Base-by-base conservation (phyloP, 805 yeast genomes). In the Zygoascus flipseniorum region DNA sequence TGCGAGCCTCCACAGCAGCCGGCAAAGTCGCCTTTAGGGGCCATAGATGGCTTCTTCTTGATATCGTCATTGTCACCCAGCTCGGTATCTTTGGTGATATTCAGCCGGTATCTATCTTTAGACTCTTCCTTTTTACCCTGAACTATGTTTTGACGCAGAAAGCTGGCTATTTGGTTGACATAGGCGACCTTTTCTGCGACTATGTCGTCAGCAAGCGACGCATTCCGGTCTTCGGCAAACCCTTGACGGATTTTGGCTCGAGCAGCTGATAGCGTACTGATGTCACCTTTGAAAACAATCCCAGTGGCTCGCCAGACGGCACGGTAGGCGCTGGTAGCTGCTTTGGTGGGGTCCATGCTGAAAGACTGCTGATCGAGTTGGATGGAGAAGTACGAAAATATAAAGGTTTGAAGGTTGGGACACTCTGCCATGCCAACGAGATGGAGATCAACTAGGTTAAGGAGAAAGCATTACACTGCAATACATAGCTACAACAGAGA, bases 41-140 rank as follows among this genome's bases (percentile, higher is more conserved):
- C 19, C 39, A 46, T 9, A 3, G 49, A 8, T 8, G 49, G 8
- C 5, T 14, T 28, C 57, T 72, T 77, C 66, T 84, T 86, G 60
- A 87, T 77, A 47, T 81, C 76, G 37, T 89, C 95, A 66, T 92
- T 92, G 65, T 89, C 96, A 18, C 97, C 98, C 51, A 92, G 72
- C 69, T 92, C 98, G 0, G 95, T 86, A 48, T 85, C 80, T 48
- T 79, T 70, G 65, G 89, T 97, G 60, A 92, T 82, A 59, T 84
- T 84, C 62, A 92, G 37, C 11, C 26, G 37, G n/a, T 49, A 49
- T 5, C 31, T 19, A 42, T 35, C 28, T 19, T 37, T 20, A 18
- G 13, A 58, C 47, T 56, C 60, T 14, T 63, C 59, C 42, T 60
- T 58, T 11, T 54, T 73, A 8, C 95, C 98, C 70, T 92, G 99